Evolutionary conservation across 306 rosid genomes (phyloP).

Genomic region (Cicer bijugum): DNA sequence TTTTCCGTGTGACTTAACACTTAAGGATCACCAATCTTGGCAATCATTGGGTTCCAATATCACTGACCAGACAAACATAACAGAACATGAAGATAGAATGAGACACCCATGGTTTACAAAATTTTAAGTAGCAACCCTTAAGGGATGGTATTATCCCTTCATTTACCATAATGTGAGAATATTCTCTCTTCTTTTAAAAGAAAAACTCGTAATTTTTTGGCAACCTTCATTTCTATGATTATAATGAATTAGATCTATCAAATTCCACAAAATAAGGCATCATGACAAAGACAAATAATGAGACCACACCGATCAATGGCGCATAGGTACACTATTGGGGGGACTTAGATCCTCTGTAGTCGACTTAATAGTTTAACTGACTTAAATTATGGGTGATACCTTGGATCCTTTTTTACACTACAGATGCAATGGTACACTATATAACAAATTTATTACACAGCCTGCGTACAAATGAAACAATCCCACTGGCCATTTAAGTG

Average conservation of each 20-base stretch:
- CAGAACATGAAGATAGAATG: neutral
- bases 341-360: neutral
- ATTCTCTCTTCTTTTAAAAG: neutral
- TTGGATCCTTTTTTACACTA: neutral
- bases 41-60: neutral
- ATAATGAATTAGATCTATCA: neutral
- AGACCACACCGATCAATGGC: neutral
- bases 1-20: neutral
- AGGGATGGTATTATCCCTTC: neutral
- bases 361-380: neutral
- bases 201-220: neutral
- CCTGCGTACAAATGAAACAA: slow-evolving; percentile 24
- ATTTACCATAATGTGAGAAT: neutral
- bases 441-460: neutral
- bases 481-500: slow-evolving; percentile 19
- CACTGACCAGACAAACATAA: neutral
- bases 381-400: too few species aligned
- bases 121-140: neutral
- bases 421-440: neutral
- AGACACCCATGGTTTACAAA: neutral
- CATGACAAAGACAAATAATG: neutral
- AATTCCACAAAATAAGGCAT: neutral
- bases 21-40: neutral
- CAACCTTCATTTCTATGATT: neutral
- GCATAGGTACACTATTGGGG: neutral